Conservation (phyloP, 1,284 basidiomycete species). For the Irpex lacteus region DNA sequence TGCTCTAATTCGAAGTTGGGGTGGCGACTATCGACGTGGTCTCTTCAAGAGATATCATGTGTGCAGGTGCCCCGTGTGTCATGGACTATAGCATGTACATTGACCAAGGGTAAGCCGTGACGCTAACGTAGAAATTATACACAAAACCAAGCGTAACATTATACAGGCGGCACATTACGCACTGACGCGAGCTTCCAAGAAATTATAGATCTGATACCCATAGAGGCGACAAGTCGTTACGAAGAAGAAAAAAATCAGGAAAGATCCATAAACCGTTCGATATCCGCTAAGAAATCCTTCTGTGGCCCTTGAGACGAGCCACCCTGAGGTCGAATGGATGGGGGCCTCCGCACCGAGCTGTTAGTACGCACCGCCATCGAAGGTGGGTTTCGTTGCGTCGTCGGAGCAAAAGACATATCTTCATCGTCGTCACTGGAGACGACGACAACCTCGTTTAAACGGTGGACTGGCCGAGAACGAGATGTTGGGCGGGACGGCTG, state of each 20-base stretch:
- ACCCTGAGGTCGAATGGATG: neutral
- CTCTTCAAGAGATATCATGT: too few species aligned
- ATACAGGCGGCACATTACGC: neutral
- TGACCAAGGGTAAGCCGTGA: neutral
- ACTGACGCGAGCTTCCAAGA: neutral
- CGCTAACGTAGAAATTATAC: neutral
- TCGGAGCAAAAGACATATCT: neutral
- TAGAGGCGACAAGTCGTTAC: neutral
- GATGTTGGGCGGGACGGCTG: neutral
- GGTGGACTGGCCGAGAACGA: slow-evolving; percentile 5
- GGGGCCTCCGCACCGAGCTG: neutral
- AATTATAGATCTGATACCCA: neutral
- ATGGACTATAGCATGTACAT: neutral
- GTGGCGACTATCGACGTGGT: too few species aligned
- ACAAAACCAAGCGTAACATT: neutral
- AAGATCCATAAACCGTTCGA: neutral
- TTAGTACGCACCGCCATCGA: neutral
- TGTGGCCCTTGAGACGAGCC: neutral
- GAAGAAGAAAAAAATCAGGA: neutral
- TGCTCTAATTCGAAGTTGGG: too few species aligned
- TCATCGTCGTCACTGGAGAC: slow-evolving; percentile 1
- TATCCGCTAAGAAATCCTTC: neutral
- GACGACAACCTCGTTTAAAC: neutral
- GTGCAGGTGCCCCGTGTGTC: too few species aligned
- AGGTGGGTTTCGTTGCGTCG: neutral